Evolutionary conservation across 208 protist genomes (phyloP).

Genomic region (Trypanosoma cruzi): DNA sequence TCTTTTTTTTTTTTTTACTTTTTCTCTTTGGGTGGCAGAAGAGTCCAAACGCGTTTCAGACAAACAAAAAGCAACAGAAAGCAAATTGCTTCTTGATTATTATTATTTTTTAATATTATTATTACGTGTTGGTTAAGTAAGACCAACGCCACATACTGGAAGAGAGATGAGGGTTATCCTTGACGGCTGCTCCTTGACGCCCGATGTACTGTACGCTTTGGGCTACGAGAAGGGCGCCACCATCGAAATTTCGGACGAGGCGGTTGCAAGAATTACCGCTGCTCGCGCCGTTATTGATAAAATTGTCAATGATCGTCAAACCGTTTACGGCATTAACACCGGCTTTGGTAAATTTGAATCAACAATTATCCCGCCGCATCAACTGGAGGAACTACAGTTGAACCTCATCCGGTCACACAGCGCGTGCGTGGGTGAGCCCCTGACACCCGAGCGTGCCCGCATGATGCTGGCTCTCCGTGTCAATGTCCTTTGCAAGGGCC

Average conservation of each 20-base stretch:
- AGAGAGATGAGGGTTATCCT: constrained; percentile 21
- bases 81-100: background rate
- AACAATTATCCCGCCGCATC: constrained; percentile 56
- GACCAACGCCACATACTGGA: too few species aligned
- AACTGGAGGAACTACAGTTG: constrained; percentile 59
- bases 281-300: constrained; percentile 32
- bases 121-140: too few species aligned
- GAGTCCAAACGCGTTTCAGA: background rate
- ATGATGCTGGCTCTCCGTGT: constrained; percentile 69
- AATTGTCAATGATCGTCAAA: constrained; percentile 25
- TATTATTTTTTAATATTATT: constrained; percentile 14
- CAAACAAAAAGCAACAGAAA: background rate
- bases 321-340: constrained; percentile 83
- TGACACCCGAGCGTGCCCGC: constrained; percentile 45
- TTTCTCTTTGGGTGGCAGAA: background rate
- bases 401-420: constrained; percentile 86
- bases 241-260: constrained; percentile 14
- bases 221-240: constrained; percentile 12
- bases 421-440: constrained; percentile 66
- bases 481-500: constrained; percentile 72
- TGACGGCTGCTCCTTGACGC: constrained; percentile 28
- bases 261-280: constrained; percentile 12
- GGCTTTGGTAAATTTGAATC: constrained; percentile 84
- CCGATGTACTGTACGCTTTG: constrained; percentile 23
- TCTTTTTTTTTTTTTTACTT: background rate